phyloP scores from a whole-genome alignment of 768 basidiomycete species.

The Tulasnella sp. region DNA sequence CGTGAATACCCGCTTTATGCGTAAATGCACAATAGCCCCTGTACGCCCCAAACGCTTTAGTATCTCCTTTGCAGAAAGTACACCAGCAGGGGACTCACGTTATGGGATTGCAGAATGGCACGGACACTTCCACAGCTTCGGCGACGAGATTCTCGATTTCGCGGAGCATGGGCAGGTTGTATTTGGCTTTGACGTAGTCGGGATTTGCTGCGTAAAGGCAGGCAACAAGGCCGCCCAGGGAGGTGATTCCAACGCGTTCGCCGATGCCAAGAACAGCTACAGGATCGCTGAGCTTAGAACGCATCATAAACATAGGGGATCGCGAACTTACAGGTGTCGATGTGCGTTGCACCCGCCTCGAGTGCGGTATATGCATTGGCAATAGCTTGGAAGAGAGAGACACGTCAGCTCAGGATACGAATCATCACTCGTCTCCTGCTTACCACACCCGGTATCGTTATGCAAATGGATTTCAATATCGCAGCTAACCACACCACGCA shows the following conservation, averaged over 20 bases:
- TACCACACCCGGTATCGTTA: conserved; percentile 82
- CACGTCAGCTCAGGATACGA: conserved; percentile 8
- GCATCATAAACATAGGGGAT: neutral
- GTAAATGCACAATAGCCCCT: conserved; percentile 99
- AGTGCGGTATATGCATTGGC: conserved; percentile 97
- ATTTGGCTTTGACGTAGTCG: conserved; percentile 99
- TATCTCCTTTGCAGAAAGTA: neutral
- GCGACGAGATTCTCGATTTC: conserved; percentile 99
- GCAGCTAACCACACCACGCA: conserved; percentile 90
- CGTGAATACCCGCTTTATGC: conserved; percentile 99
- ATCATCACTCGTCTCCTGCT: conserved; percentile 42
- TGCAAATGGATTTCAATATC: conserved; percentile 98
- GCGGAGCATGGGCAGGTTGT: conserved; percentile 92
- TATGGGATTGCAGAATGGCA: conserved; percentile 95
- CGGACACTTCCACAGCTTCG: conserved; percentile 94
- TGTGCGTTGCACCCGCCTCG: conserved; percentile 97
- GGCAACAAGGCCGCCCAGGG: conserved; percentile 91
- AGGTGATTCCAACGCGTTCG: conserved; percentile 97
- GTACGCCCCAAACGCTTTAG: conserved; percentile 11
- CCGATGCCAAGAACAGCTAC: conserved; percentile 91
- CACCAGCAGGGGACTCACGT: conserved; percentile 40
- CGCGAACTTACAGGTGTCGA: conserved; percentile 72
- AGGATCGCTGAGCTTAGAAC: conserved; percentile 11
- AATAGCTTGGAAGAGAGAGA: conserved; percentile 47
- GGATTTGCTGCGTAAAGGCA: conserved; percentile 95